These are phyloP conservation scores for Neofusicoccum cordaticola DNA, from an alignment of 2,329 filamentous ascomycete species.

Conservation along the genomic window DNA sequence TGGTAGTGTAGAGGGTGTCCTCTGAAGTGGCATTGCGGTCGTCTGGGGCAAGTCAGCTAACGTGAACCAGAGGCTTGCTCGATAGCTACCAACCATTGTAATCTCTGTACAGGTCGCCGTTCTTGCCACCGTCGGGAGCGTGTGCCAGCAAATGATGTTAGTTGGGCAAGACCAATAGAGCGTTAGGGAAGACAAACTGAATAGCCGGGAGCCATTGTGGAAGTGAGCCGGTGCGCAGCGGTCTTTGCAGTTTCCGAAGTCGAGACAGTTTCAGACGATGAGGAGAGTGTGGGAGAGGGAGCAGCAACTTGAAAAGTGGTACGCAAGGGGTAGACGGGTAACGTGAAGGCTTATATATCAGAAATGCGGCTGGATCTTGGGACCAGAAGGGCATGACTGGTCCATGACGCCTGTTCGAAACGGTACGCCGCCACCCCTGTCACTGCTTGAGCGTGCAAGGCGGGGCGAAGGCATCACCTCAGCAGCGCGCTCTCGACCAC, in stretches of 20 bases:
- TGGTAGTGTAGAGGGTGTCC: slow-evolving; percentile 53
- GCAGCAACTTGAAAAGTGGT: background rate
- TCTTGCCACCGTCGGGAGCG: slow-evolving; percentile 29
- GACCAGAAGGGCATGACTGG: background rate
- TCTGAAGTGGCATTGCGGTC: slow-evolving; percentile 44
- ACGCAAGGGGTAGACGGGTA: background rate
- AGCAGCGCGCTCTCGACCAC: slow-evolving; percentile 8
- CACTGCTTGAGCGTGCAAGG: background rate
- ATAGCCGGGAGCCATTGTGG: slow-evolving; percentile 15
- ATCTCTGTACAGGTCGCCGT: slow-evolving; percentile 39
- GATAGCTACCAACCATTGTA: slow-evolving; percentile 28
- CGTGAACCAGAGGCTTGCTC: too few relatives aligned
- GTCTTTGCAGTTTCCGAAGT: background rate
- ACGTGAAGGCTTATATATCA: background rate
- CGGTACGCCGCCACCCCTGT: background rate
- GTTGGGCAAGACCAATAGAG: background rate
- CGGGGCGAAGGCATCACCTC: slow-evolving; percentile 4
- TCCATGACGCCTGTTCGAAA: slow-evolving; percentile 1
- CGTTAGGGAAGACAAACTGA: background rate
- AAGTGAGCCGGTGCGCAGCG: background rate
- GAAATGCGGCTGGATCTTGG: background rate
- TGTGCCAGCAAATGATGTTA: slow-evolving; percentile 13
- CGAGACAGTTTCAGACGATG: background rate
- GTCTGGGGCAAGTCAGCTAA: slow-evolving; percentile 24
- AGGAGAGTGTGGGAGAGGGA: background rate